These are phyloP conservation scores for Leptomonas pyrrhocoris DNA, from an alignment of 208 protist species.

Conservation along the genomic window DNA sequence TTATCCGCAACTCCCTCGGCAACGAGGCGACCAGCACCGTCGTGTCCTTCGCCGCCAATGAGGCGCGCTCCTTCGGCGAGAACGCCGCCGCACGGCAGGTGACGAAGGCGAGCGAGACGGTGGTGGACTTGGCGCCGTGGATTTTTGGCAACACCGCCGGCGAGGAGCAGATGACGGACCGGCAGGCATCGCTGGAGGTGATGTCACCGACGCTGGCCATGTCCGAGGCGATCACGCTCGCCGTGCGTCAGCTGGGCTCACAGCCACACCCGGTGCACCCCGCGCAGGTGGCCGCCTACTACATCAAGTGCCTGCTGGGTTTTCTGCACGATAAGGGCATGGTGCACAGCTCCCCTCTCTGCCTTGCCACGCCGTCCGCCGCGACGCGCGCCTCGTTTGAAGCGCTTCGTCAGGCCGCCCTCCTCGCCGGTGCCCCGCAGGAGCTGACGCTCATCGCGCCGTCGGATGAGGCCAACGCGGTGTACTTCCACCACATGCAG, in stretches of 20 bases:
- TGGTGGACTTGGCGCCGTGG: slow-evolving; percentile 60
- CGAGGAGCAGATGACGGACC: slow-evolving; percentile 20
- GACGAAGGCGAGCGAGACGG: slow-evolving; percentile 59
- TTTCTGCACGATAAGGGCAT: slow-evolving; percentile 37
- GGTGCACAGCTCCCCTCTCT: slow-evolving; percentile 27
- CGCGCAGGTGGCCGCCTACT: slow-evolving; percentile 59
- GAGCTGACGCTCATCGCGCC: slow-evolving; percentile 45
- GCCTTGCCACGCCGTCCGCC: slow-evolving; percentile 35
- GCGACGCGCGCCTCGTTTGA: slow-evolving; percentile 24
- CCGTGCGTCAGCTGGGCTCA: slow-evolving; percentile 19
- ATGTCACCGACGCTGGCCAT: slow-evolving; percentile 24
- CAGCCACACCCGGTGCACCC: slow-evolving; percentile 35
- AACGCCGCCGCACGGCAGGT: slow-evolving; percentile 57
- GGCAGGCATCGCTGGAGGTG: slow-evolving; percentile 17
- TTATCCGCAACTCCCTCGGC: slow-evolving; percentile 71
- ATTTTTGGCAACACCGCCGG: slow-evolving; percentile 37
- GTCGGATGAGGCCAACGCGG: slow-evolving; percentile 58
- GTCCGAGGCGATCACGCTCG: slow-evolving; percentile 18
- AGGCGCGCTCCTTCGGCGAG: slow-evolving; percentile 69
- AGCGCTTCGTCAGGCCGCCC: slow-evolving; percentile 55
- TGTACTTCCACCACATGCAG: slow-evolving; percentile 73
- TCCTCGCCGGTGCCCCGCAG: slow-evolving; percentile 56
- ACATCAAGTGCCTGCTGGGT: slow-evolving; percentile 59
- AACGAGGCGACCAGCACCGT: slow-evolving; percentile 70
- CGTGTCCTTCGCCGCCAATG: slow-evolving; percentile 53